Percentiles rank a stretch among this genome's conserved stretches.
Evolutionary conservation across 345 rosid genomes (phyloP).

Genomic region (Gossypium thurberi): DNA sequence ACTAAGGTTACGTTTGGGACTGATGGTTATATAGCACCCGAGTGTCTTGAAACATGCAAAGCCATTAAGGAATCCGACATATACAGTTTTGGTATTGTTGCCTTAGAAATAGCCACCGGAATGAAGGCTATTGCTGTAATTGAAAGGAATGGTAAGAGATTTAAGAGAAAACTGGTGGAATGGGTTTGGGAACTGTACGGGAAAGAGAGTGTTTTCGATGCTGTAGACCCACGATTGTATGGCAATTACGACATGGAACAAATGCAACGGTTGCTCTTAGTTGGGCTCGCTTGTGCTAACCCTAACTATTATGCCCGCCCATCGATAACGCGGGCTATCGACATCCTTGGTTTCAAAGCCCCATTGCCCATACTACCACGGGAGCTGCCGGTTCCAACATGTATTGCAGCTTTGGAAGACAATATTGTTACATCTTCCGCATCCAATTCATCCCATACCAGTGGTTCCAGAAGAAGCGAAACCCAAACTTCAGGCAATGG

Average conservation of each 20-base stretch:
- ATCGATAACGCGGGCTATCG: conserved; percentile 41
- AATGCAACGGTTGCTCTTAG: conserved; percentile 32
- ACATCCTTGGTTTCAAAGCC: conserved; percentile 37
- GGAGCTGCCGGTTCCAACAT: conserved; percentile 35
- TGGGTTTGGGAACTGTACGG: conserved; percentile 49
- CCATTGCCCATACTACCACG: conserved; percentile 32
- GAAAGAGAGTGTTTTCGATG: conserved; percentile 7
- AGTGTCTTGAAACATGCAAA: conserved; percentile 35
- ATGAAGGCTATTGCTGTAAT: conserved; percentile 21
- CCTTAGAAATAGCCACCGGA: conserved; percentile 36
- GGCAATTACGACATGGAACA: conserved; percentile 32
- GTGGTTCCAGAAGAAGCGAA: background rate
- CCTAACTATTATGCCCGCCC: conserved; percentile 42
- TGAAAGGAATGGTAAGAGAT: background rate
- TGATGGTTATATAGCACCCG: conserved; percentile 44
- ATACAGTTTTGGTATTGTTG: conserved; percentile 41
- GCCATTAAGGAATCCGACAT: conserved; percentile 42
- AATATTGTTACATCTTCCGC: background rate
- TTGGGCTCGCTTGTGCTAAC: conserved; percentile 58
- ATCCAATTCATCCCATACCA: background rate
- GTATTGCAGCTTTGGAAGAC: background rate
- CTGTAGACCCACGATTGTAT: conserved; percentile 8
- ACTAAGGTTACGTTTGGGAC: conserved; percentile 41
- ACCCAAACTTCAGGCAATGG: background rate
- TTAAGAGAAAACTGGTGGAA: conserved; percentile 36